Evolutionary conservation across 768 basidiomycete species (phyloP).

Genomic region (Xanthoconium stramineum): DNA sequence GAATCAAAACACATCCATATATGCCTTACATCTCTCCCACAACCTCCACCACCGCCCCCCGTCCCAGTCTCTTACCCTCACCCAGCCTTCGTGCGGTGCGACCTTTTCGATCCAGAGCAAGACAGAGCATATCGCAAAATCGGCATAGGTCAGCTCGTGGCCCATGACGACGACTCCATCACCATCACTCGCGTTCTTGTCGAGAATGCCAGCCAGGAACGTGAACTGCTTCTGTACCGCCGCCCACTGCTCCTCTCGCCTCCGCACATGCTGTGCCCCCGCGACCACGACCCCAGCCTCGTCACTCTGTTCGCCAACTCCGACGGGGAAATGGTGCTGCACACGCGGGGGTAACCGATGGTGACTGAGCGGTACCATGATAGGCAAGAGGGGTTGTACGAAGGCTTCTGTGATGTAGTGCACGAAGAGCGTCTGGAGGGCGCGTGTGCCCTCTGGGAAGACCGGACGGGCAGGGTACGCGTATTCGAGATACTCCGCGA

Average conservation of each 20-base stretch:
- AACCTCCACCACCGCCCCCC: conserved; percentile 63
- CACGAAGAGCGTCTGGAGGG: conserved; percentile 66
- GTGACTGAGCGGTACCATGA: conserved; percentile 69
- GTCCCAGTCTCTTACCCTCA: conserved; percentile 65
- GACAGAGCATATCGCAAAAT: conserved; percentile 70
- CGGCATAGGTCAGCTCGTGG: conserved; percentile 64
- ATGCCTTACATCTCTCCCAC: conserved; percentile 57
- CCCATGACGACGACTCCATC: conserved; percentile 65
- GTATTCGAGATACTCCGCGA: conserved; percentile 70
- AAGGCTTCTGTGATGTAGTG: conserved; percentile 67
- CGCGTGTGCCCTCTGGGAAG: conserved; percentile 67
- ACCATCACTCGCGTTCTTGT: conserved; percentile 63
- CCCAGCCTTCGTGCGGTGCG: conserved; percentile 73
- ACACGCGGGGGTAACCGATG: conserved; percentile 55
- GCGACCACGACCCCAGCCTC: neutral
- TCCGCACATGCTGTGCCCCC: conserved; percentile 24
- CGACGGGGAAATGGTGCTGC: conserved; percentile 45
- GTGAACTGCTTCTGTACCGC: conserved; percentile 66
- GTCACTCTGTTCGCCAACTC: neutral
- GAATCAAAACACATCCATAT: conserved; percentile 62
- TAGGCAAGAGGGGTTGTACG: conserved; percentile 60
- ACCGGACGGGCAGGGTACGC: conserved; percentile 67
- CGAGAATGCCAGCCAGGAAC: conserved; percentile 59
- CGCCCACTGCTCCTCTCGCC: conserved; percentile 62
- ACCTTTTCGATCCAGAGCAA: conserved; percentile 74